Evolutionary conservation across 2,329 filamentous ascomycete genomes (phyloP).

Genomic region (Magnaporthiopsis rhizophila): DNA sequence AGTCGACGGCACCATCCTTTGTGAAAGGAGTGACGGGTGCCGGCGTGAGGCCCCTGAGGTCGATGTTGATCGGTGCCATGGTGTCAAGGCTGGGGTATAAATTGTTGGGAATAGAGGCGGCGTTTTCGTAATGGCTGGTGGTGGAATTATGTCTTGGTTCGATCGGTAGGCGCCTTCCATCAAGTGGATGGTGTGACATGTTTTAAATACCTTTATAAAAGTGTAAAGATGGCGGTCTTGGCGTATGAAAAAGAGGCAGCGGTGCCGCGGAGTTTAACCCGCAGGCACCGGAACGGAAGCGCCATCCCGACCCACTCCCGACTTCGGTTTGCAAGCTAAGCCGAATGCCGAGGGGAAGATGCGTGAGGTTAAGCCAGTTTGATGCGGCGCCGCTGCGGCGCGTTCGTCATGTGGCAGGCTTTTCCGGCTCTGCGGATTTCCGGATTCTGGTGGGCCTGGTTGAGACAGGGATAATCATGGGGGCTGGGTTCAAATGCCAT

Average conservation of each 20-base stretch:
- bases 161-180: too few relatives aligned
- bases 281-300: not conserved
- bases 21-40: conserved; percentile 45
- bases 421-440: not conserved
- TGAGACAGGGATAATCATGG: not conserved
- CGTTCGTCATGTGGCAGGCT: not conserved
- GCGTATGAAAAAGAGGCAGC: not conserved
- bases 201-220: not conserved
- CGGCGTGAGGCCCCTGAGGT: conserved; percentile 40
- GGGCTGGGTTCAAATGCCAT: too few relatives aligned
- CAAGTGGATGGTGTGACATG: too few relatives aligned
- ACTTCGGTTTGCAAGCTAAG: not conserved
- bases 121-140: not conserved
- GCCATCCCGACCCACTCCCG: not conserved
- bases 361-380: too few relatives aligned
- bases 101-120: too few relatives aligned
- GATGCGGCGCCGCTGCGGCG: too few relatives aligned
- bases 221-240: too few relatives aligned
- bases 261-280: not conserved
- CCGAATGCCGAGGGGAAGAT: not conserved
- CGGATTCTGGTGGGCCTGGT: conserved; percentile 1
- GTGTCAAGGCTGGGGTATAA: not conserved
- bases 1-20: conserved; percentile 38
- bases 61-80: conserved; percentile 20
- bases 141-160: not conserved